These are phyloP conservation scores for Candida ficus DNA, from an alignment of 805 yeast species.

Conservation along the genomic window DNA sequence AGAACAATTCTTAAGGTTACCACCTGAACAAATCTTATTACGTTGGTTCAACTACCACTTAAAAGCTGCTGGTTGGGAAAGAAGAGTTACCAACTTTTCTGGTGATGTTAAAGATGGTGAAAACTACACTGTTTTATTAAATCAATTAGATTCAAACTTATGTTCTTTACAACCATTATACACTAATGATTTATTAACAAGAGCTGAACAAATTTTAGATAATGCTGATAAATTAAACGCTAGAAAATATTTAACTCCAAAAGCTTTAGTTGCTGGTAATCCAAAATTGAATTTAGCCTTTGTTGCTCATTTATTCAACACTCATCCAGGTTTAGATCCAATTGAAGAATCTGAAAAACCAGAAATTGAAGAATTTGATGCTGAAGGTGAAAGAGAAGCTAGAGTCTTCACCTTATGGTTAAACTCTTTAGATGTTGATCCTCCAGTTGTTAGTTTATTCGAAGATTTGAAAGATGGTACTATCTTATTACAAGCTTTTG, in stretches of 20 bases:
- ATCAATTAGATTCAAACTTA: conserved; percentile 78
- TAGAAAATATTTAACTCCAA: conserved; percentile 92
- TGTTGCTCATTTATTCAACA: conserved; percentile 95
- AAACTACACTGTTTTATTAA: conserved; percentile 81
- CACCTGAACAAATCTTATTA: conserved; percentile 94
- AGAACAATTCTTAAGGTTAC: conserved; percentile 92
- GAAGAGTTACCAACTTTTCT: conserved; percentile 83
- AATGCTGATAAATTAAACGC: conserved; percentile 91
- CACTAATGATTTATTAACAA: conserved; percentile 61
- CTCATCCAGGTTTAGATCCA: conserved; percentile 95
- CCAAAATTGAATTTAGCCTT: conserved; percentile 95
- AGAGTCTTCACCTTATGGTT: conserved; percentile 97
- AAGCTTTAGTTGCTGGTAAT: conserved; percentile 89
- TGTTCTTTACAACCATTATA: conserved; percentile 84
- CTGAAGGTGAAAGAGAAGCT: conserved; percentile 99
- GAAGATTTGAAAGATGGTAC: conserved; percentile 95
- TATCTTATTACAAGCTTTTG: conserved; percentile 84
- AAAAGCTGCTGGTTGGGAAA: conserved; percentile 84
- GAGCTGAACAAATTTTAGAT: conserved; percentile 82
- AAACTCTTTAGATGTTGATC: conserved; percentile 93
- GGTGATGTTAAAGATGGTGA: conserved; percentile 92
- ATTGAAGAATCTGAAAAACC: conserved; percentile 86
- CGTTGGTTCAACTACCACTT: conserved; percentile 98
- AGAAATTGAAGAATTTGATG: conserved; percentile 96
- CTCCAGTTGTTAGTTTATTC: conserved; percentile 84